These are phyloP conservation scores for Pisolithus microcarpus DNA, from an alignment of 768 basidiomycete genomes.

Conservation along the genomic window DNA sequence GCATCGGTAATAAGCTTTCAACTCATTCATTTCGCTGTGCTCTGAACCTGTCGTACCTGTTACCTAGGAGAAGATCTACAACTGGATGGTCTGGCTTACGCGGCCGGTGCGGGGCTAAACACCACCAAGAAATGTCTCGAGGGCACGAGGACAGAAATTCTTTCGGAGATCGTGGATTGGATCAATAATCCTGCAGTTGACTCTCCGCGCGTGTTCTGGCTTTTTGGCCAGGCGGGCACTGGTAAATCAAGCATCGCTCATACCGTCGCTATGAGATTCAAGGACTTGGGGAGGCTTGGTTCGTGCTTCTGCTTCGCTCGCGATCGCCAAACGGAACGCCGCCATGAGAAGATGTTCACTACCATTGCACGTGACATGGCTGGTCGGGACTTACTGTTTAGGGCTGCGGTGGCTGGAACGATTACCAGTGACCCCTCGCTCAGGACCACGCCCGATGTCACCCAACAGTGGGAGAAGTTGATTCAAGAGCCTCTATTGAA, in stretches of 20 bases:
- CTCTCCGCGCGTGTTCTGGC: conserved; percentile 12
- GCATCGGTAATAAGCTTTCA: conserved; percentile 2
- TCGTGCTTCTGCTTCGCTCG: conserved; percentile 6
- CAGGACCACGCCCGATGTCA: not conserved
- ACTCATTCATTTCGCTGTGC: not conserved
- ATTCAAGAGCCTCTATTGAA: conserved; percentile 12
- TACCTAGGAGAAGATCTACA: not conserved
- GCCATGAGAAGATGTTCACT: conserved; percentile 9
- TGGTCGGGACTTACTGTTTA: not conserved
- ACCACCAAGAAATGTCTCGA: conserved; percentile 10
- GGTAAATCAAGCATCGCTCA: conserved; percentile 16
- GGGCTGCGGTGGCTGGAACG: not conserved
- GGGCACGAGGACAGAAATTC: conserved; percentile 18
- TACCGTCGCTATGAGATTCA: conserved; percentile 6
- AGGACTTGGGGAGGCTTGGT: conserved; percentile 5
- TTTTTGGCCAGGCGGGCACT: conserved; percentile 18
- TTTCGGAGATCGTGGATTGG: conserved; percentile 24
- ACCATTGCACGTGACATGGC: conserved; percentile 4
- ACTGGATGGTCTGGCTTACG: not conserved
- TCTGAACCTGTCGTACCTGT: not conserved
- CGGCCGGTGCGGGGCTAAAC: conserved; percentile 1
- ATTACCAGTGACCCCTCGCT: not conserved
- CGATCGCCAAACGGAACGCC: conserved; percentile 6
- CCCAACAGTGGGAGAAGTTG: conserved; percentile 12
- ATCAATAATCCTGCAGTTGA: conserved; percentile 5